Base-by-base conservation (phyloP, 2,329 filamentous ascomycete genomes). In the Aspergillus brunneoviolaceus region DNA sequence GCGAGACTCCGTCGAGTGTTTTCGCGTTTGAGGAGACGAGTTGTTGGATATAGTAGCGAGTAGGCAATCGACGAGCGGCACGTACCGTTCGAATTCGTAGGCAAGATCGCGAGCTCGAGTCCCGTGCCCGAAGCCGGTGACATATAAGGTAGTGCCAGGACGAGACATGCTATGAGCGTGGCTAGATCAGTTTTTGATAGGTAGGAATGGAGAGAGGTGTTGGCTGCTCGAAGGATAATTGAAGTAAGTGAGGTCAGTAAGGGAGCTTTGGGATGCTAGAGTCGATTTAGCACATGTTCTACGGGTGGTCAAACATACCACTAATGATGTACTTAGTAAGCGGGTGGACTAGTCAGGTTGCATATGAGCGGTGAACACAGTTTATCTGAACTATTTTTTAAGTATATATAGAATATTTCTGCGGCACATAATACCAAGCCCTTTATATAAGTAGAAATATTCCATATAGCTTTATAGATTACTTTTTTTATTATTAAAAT, bases 31-130 rank as follows among this genome's bases (percentile, higher is more conserved):
- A 64, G 66, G 66, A 69, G 55, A 69, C 65, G 67, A 67, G 58
- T 69, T 70, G 72, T 61, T 72, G 71, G 73, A 74, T 69, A 75
- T 76, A 72, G 72, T 77, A 79, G 77, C 75, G 72, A 69, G 72
- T 67, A 69, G 67, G 39, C 61, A 72, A 71, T 70, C 68, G 72
- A 71, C 73, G 74, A 81, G 80, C 82, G 79, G 84, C 85, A 96
- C 93, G 87, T 96, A 97, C 92, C 94, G 92, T 93, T 98, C 94
- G 90, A 98, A 98, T 86, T 98, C 94, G 90, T 96, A 97, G 84
- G 94, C 92, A 79, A 98, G 91, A 85, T 99, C 93, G 87, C 95
- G 92, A 79, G 95, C 92, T 84, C 95, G 92, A 79, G 94, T 97
- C 80, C 94, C 92, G 81, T 96, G 92, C 86, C 94, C 96, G 81